Percentiles rank a stretch among this genome's conserved stretches.
phyloP scores from a whole-genome alignment of 139 green algal species.

The Coccomyxa sp. region DNA sequence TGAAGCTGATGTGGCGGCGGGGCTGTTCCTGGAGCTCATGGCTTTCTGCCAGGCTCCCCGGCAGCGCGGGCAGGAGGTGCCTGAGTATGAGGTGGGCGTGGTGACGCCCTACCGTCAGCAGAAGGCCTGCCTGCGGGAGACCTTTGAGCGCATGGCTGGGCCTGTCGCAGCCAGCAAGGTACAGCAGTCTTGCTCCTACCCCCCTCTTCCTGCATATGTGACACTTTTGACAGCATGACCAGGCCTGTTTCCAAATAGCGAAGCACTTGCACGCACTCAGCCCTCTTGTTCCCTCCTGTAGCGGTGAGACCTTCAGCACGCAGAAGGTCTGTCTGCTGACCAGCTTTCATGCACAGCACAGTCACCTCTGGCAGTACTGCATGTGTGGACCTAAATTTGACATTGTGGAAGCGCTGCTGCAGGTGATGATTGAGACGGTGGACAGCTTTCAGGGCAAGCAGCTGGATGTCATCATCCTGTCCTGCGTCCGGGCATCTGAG shows the following conservation, averaged over 20 bases:
- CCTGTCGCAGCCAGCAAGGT: slow-evolving; percentile 23
- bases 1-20: slow-evolving; percentile 70
- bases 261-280: too few species aligned
- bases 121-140: slow-evolving; percentile 47
- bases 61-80: background rate
- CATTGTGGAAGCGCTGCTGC: background rate
- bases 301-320: too few species aligned
- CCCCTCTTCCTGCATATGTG: too few species aligned
- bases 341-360: too few species aligned
- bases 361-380: too few species aligned
- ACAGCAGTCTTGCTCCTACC: too few species aligned
- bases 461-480: slow-evolving; percentile 91
- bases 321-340: too few species aligned
- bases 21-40: slow-evolving; percentile 67
- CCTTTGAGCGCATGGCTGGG: slow-evolving; percentile 53
- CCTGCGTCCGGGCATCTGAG: slow-evolving; percentile 65
- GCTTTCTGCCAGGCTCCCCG: slow-evolving; percentile 7
- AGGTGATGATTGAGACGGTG: slow-evolving; percentile 83
- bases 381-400: background rate
- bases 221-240: too few species aligned
- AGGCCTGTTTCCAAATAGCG: too few species aligned
- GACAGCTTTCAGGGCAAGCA: slow-evolving; percentile 93
- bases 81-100: slow-evolving; percentile 55
- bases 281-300: too few species aligned
- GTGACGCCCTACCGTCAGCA: slow-evolving; percentile 89